Evolutionary conservation across 768 basidiomycete genomes (phyloP), one percentile per base, ranked within the genome.

Genomic region (Aureoboletus auriporus): DNA sequence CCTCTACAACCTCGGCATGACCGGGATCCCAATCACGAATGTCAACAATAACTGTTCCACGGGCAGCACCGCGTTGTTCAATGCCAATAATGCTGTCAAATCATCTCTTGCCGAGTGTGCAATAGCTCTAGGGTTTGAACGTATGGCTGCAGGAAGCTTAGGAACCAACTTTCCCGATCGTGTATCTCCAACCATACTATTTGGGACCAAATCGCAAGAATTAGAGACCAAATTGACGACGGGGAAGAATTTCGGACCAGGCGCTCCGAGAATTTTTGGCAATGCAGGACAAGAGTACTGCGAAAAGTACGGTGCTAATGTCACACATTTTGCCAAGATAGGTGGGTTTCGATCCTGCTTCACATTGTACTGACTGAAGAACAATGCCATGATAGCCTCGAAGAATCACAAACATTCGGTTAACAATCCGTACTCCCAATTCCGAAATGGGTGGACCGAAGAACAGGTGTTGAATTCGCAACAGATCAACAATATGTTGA

Each of bases 21-120:
- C 89, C 1, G 75, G 81, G 30, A 91, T 93, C 49, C 89, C 90
- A 0, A 83, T 93, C 59, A 76, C 84, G 42, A 93, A 92, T 57
- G 86, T 92, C 37, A 91, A 89, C 72, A 92, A 92, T 68, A 89
- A 89, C 65, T 91, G 89, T 59, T 84, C 89, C 4, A 89, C 89
- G 0, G 89, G 89, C 5, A 85, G 84, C 42, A 76, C 86, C 0
- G 89, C 91, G 6, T 73, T 93, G 17, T 88, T 78, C 64, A 78
- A 86, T 39, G 87, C 85, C 7, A 85, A 84, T 54, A 81, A 76
- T 20, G 74, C 78, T 8, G 80, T 93, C 39, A 87, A 83, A 62
- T 77, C 76, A 35, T 85, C 84, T 12, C 74, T 83, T 47, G 79
- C 72, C 2, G 83, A 88, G 46, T 91, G 89, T 61, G 79, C 84